Evolutionary conservation across 225 moss, liverwort and hornwort genomes (phyloP), one percentile per base, ranked within the genome.

Genomic region (Sphagnum contortum): DNA sequence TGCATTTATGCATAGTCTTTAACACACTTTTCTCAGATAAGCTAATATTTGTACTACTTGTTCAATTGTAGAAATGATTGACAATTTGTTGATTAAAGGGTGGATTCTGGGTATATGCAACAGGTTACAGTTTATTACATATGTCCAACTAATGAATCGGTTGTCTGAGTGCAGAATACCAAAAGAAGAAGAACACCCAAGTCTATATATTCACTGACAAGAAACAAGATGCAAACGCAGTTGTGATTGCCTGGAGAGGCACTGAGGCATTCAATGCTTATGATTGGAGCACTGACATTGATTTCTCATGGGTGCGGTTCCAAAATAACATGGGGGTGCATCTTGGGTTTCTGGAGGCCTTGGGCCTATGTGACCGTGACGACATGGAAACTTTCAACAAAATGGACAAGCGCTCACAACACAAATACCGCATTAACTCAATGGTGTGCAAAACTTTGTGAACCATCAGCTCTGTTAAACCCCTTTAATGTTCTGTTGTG

Each of bases 271-370:
- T 91, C 75, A 83, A 73, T 55, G 76, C 81, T 4, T 78, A 81
- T 65, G 94, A 91, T 72, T 94, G 91, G 89, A 89, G 83, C 72
- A 87, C 86, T 0, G 93, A 94, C 10, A 3, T 89, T 0, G 94
- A 91, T 66, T 89, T 94, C 68, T 83, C 83, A 3, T 94, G 91
- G 89, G 66, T 73, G 75, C 75, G 83, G 8, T 52, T 91, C 3
- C 45, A 64, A 2, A 76, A 59, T 3, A 44, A 76, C 29, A 87
- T 87, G 5, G 80, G 69, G 2, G 73, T 89, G 0, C 94, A 91
- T 73, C 45, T 87, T 3, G 94, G 94, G 2, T 94, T 91, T 44
- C 57, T 94, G 2, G 94, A 94, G 64, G 91, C 85, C 0, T 70
- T 94, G 2, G 94, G 94, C 8, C 81, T 91, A 1, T 83, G 63